Evolutionary conservation across 2,329 filamentous ascomycete genomes (phyloP), one percentile per base, ranked within the genome.

Genomic region (Myriosclerotinia curreyana): DNA sequence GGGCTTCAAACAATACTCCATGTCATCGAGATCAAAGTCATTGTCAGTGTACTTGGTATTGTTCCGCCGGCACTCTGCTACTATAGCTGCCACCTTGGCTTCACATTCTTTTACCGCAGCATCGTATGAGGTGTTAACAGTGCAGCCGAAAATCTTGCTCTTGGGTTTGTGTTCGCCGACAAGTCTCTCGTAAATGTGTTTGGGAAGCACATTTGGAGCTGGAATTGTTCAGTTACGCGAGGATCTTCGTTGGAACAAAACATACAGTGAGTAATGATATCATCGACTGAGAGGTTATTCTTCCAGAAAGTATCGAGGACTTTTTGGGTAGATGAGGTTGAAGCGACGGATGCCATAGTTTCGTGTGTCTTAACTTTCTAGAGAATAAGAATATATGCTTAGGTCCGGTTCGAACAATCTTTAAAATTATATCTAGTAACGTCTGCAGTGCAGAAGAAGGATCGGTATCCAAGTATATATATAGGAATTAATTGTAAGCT

Each of bases 31-130:
- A 73, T 95, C 89, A 73, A 95, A 96, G 74, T 93, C 86, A 31
- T 86, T 83, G 72, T 94, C 91, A 15, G 88, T 83, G 73, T 94
- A 96, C 75, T 91, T 92, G 71, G 90, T 87, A 75, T 95, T 95
- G 59, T 91, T 79, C 5, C 89, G 82, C 25, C 85, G 81, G 74
- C 91, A 94, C 71, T 86, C 83, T 61, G 79, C 77, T 62, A 83
- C 79, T 64, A 86, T 86, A 71, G 83, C 81, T 46, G 78, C 79
- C 1, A 81, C 88, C 76, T 81, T 89, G 65, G 82, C 83, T 56
- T 79, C 79, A 75, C 91, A 94, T 65, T 88, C 83, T 17, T 81
- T 82, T 1, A 81, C 84, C 0, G 90, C 90, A 68, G 90, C 84
- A 53, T 91, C 84, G 72, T 90, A 93, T 0, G 87, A 90, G 17